phyloP scores from a whole-genome alignment of 2,329 filamentous ascomycete species.

The Metarhizium brunneum region DNA sequence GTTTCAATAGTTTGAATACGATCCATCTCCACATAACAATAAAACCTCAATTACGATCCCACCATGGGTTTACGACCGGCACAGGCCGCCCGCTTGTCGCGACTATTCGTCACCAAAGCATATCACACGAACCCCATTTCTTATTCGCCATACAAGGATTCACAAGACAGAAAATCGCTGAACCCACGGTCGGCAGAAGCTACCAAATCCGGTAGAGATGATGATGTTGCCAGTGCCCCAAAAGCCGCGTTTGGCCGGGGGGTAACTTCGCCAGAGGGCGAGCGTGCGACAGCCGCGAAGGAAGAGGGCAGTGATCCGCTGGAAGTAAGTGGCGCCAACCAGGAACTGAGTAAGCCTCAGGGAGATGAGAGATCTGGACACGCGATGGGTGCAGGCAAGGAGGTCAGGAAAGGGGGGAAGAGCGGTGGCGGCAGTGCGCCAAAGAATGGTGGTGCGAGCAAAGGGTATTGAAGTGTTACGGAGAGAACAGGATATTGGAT shows the following conservation, averaged over 20 bases:
- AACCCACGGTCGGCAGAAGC: slow-evolving; percentile 58
- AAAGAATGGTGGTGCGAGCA: slow-evolving; percentile 18
- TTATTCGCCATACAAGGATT: slow-evolving; percentile 36
- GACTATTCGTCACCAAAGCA: slow-evolving; percentile 9
- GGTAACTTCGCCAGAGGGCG: slow-evolving; percentile 57
- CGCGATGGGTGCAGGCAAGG: slow-evolving; percentile 21
- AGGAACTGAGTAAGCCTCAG: slow-evolving; percentile 7
- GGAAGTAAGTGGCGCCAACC: slow-evolving; percentile 5
- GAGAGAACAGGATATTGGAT: neutral
- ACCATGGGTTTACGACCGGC: neutral
- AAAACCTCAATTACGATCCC: neutral
- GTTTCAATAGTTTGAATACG: neutral
- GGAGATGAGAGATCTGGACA: slow-evolving; percentile 19
- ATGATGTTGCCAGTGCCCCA: slow-evolving; percentile 42
- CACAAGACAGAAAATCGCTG: slow-evolving; percentile 51
- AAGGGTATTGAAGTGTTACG: neutral
- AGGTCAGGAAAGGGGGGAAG: slow-evolving; percentile 24
- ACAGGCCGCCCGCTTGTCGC: neutral
- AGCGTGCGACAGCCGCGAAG: slow-evolving; percentile 30
- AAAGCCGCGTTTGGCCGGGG: slow-evolving; percentile 60
- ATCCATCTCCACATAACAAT: neutral
- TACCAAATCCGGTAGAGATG: slow-evolving; percentile 57
- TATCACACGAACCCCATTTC: slow-evolving; percentile 23
- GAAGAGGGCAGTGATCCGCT: slow-evolving; percentile 9
- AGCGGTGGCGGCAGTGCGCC: slow-evolving; percentile 20